Evolutionary conservation across 768 basidiomycete species (phyloP).

Genomic region (Boletus rubroflammeus): DNA sequence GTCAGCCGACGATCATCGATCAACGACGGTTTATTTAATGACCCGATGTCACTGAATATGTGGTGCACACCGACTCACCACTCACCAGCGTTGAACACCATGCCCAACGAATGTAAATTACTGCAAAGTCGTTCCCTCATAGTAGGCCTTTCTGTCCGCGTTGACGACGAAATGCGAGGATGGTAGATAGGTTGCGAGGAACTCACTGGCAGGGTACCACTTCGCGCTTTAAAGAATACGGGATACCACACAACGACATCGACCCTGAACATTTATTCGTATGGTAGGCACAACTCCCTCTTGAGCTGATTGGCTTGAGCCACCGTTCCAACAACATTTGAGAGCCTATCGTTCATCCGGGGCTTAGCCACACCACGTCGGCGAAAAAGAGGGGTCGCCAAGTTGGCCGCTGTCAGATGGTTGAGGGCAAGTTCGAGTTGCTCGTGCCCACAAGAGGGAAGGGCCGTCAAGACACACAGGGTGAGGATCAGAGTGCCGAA

Average conservation of each 20-base stretch:
- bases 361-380: not conserved
- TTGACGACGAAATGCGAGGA: not conserved
- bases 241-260: not conserved
- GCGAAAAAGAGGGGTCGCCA: not conserved
- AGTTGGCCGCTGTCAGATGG: not conserved
- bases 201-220: not conserved
- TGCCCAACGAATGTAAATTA: constrained; percentile 2
- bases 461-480: not conserved
- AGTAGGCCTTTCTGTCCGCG: not conserved
- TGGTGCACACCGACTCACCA: not conserved
- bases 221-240: not conserved
- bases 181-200: not conserved
- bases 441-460: not conserved
- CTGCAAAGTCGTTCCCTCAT: not conserved
- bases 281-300: not conserved
- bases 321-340: not conserved
- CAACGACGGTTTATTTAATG: not conserved
- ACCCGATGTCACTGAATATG: not conserved
- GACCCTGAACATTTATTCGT: not conserved
- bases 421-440: not conserved
- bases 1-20: not conserved
- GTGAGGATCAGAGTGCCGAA: not conserved
- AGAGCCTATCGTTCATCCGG: not conserved
- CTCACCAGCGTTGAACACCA: constrained; percentile 10
- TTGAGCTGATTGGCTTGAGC: not conserved